These are phyloP conservation scores for Canariomyces notabilis DNA, from an alignment of 2,329 filamentous ascomycete genomes.

Conservation along the genomic window DNA sequence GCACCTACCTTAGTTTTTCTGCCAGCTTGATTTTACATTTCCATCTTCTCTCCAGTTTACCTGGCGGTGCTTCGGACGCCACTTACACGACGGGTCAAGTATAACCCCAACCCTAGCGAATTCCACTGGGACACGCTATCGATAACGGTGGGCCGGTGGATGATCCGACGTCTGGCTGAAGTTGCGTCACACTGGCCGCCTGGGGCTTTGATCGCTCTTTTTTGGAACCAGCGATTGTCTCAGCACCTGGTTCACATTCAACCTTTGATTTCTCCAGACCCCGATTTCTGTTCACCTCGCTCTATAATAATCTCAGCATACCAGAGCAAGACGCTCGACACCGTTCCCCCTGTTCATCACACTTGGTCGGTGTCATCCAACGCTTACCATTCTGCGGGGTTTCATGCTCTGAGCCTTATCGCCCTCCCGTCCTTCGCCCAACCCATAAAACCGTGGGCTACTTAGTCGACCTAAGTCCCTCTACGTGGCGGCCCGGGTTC, in stretches of 20 bases:
- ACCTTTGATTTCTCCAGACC: neutral
- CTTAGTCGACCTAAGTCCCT: no score
- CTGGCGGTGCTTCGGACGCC: no score
- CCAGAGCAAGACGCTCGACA: neutral
- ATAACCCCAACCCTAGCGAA: neutral
- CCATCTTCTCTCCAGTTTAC: no score
- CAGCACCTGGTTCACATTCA: neutral
- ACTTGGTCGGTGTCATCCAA: neutral
- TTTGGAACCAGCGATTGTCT: neutral
- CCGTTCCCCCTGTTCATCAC: neutral
- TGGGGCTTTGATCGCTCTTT: no score
- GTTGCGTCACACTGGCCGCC: conserved; percentile 14
- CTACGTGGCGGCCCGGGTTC: neutral
- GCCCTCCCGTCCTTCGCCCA: conserved; percentile 4
- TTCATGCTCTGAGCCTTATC: neutral
- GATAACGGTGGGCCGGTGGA: neutral
- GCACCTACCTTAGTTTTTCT: no score
- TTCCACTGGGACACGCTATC: neutral
- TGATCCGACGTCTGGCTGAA: conserved; percentile 7
- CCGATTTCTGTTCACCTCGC: neutral
- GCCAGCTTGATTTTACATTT: no score
- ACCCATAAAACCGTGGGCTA: no score
- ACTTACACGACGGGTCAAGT: no score
- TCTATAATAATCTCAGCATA: neutral
- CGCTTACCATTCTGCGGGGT: neutral